Conservation (phyloP, 2,329 filamentous ascomycete species). For the Metarhizium anisopliae region DNA sequence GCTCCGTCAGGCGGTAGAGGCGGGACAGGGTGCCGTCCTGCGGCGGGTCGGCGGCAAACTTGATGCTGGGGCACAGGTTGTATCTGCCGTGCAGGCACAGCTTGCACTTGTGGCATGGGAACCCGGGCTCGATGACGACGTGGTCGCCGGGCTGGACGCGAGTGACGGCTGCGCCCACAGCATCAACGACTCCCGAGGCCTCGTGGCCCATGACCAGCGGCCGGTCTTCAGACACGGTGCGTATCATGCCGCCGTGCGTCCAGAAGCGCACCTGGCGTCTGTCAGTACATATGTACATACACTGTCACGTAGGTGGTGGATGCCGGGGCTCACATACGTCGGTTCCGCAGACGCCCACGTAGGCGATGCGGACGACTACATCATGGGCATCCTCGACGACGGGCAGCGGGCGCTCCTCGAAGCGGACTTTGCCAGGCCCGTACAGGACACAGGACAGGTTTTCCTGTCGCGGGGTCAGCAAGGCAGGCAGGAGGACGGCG, state of each 20-base stretch:
- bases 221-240: slow-evolving; percentile 9
- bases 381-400: slow-evolving; percentile 16
- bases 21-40: slow-evolving; percentile 63
- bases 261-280: slow-evolving; percentile 7
- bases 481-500: too few relatives aligned
- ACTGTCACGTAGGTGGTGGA: neutral
- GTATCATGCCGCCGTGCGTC: slow-evolving; percentile 9
- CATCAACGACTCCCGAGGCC: slow-evolving; percentile 59
- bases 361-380: slow-evolving; percentile 14
- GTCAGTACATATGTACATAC: too few relatives aligned
- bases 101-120: slow-evolving; percentile 65
- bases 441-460: slow-evolving; percentile 12
- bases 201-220: slow-evolving; percentile 36
- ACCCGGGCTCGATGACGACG: slow-evolving; percentile 72
- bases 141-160: slow-evolving; percentile 59
- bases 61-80: slow-evolving; percentile 73
- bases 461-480: too few relatives aligned
- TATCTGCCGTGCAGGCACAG: slow-evolving; percentile 68
- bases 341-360: slow-evolving; percentile 18
- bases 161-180: slow-evolving; percentile 51
- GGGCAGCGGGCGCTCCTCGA: slow-evolving; percentile 13
- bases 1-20: slow-evolving; percentile 66
- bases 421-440: slow-evolving; percentile 11
- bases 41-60: slow-evolving; percentile 78
- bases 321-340: slow-evolving; percentile 9